These are phyloP conservation scores for Paraurostyla sp. DNA, from an alignment of 73 alveolate species.

Conservation along the genomic window DNA sequence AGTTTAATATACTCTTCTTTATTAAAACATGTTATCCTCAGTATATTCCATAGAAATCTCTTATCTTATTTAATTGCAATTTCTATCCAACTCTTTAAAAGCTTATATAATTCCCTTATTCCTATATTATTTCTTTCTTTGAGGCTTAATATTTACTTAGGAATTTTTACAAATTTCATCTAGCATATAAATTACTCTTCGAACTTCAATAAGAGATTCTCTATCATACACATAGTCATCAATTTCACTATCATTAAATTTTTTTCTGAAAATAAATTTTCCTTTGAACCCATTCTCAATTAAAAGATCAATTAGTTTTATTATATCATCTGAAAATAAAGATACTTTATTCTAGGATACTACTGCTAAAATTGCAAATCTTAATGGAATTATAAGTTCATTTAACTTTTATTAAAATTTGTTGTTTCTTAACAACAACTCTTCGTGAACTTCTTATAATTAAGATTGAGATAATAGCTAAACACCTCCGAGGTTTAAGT, in stretches of 20 bases:
- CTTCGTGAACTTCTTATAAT: neutral
- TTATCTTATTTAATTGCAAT: neutral
- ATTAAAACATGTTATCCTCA: neutral
- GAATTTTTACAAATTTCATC: neutral
- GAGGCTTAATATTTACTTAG: neutral
- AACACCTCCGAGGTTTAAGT: neutral
- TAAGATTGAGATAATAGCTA: neutral
- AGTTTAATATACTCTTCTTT: conserved; percentile 27
- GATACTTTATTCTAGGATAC: neutral
- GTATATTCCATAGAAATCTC: neutral
- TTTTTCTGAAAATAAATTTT: neutral
- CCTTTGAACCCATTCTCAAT: neutral
- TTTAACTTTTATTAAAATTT: neutral
- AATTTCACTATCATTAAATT: neutral
- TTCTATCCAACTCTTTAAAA: neutral
- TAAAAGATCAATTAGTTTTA: neutral
- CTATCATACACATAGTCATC: neutral
- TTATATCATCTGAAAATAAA: neutral
- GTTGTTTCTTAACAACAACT: neutral
- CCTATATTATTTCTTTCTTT: neutral
- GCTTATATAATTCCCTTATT: neutral
- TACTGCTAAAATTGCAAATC: neutral
- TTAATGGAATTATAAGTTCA: conserved; percentile 9
- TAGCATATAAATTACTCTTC: neutral
- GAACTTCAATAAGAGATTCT: neutral